Evolutionary conservation across 1,284 basidiomycete species (phyloP).

Genomic region (Puccinia coronata): DNA sequence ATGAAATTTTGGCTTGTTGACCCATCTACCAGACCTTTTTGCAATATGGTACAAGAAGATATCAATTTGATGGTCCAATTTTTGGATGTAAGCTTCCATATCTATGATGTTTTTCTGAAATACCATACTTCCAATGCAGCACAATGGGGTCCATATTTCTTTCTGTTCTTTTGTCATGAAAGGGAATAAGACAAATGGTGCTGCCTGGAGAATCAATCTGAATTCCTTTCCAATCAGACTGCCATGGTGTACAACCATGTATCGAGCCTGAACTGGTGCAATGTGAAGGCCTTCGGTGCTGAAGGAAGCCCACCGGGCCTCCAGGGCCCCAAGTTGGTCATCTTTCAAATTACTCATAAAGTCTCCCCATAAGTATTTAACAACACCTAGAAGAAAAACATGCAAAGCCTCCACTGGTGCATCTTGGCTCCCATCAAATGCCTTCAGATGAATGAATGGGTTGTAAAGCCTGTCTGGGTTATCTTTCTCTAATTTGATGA

Average conservation of each 20-base stretch:
- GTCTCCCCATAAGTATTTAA: background rate
- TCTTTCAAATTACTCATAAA: background rate
- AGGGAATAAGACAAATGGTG: constrained; percentile 60
- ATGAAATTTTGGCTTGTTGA: constrained; percentile 61
- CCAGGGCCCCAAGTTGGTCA: background rate
- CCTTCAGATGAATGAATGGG: background rate
- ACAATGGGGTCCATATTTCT: constrained; percentile 58
- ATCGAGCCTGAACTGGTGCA: constrained; percentile 53
- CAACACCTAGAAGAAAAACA: background rate
- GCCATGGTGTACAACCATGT: constrained; percentile 57
- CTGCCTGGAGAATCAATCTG: constrained; percentile 59
- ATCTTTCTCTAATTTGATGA: background rate
- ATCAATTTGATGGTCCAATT: background rate
- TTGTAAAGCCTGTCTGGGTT: background rate
- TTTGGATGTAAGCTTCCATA: constrained; percentile 56
- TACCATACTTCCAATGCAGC: constrained; percentile 52
- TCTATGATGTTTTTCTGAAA: constrained; percentile 57
- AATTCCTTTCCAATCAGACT: constrained; percentile 60
- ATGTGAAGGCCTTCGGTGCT: constrained; percentile 56
- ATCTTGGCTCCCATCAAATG: constrained; percentile 13
- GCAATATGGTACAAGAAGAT: background rate
- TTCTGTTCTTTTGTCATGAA: constrained; percentile 53
- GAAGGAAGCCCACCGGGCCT: constrained; percentile 36
- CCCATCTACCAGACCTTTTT: constrained; percentile 54
- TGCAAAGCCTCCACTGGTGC: constrained; percentile 15